Evolutionary conservation across 176 grass and related monocot genomes (phyloP).

Genomic region (Poa pratensis): DNA sequence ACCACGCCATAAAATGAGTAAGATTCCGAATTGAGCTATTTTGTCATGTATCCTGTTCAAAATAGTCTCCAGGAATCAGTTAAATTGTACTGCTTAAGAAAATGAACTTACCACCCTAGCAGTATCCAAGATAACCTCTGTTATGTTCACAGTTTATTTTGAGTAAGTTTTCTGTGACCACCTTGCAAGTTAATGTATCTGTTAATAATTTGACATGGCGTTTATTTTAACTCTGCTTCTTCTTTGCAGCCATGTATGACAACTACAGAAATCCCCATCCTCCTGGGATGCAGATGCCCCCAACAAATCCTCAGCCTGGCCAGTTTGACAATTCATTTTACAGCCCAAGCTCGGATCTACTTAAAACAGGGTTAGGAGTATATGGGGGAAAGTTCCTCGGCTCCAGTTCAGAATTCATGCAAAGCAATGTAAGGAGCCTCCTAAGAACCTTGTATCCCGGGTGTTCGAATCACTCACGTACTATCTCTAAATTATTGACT

Average conservation of each 20-base stretch:
- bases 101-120: too few species aligned
- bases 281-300: constrained; percentile 56
- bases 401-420: constrained; percentile 96
- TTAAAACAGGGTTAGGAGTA: constrained; percentile 63
- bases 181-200: too few species aligned
- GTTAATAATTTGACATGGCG: too few species aligned
- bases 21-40: neutral
- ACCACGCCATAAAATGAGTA: too few species aligned
- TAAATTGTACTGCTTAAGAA: too few species aligned
- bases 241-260: constrained; percentile 76
- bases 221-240: neutral
- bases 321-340: constrained; percentile 76
- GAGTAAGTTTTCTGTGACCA: too few species aligned
- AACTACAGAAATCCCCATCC: constrained; percentile 49
- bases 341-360: constrained; percentile 70
- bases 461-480: neutral
- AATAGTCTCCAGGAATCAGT: neutral
- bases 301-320: constrained; percentile 57
- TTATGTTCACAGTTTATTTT: too few species aligned
- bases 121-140: too few species aligned
- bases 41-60: neutral
- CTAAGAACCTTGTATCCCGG: neutral
- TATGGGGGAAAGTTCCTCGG: constrained; percentile 75
- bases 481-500: constrained; percentile 13
- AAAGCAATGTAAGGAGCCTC: constrained; percentile 72